Base-by-base conservation (phyloP, 2,329 filamentous ascomycete genomes). In the Coleophoma crateriformis region DNA sequence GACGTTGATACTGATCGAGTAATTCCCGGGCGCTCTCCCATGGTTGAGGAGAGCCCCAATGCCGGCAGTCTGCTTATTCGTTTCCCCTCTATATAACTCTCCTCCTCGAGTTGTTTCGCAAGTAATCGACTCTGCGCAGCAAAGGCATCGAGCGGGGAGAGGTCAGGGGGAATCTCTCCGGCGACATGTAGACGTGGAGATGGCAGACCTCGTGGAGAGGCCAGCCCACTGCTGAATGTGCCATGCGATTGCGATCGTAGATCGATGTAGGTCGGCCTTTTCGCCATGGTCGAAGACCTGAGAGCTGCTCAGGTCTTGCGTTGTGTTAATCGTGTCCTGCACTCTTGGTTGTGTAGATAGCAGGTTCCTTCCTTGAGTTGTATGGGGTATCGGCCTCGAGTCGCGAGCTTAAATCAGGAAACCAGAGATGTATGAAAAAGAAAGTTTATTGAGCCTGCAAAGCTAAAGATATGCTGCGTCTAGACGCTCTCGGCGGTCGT, bases 81-180 rank as follows among this genome's bases (percentile, higher is more conserved):
- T 56, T 84, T 82, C 45, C 88, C 90, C 54, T 81, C 79, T 63
- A 81, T 84, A 52, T 82, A 79, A 55, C 81, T 85, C 58, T 94
- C 85, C 39, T 44, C 41, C 67, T 96, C 86, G 53, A 99, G 81
- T 68, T 95, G 87, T 69, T 83, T 88, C 37, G 90, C 90, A 46
- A 99, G 79, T 60, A 95, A 73, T 50, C 92, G 85, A 60, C 91
- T 95, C 65, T 97, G 92, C 54, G 92, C 78, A 19, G 92, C 92
- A 65, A 99, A 95, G 44, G 92, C 92, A 76, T 99, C 94, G 56
- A 99, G 79, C 11, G 94, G 94, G 7, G 94, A 97, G 50, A 97
- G 77, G 47, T 94, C 88, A 5, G 94, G 94, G 17, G 94, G 92
- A 1, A 87, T 79, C 60, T 92, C 88, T 54, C 88, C 88, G 50